Base-by-base conservation (phyloP, 371 early-diverging fungal species). In the Syncephalastrum monosporum region DNA sequence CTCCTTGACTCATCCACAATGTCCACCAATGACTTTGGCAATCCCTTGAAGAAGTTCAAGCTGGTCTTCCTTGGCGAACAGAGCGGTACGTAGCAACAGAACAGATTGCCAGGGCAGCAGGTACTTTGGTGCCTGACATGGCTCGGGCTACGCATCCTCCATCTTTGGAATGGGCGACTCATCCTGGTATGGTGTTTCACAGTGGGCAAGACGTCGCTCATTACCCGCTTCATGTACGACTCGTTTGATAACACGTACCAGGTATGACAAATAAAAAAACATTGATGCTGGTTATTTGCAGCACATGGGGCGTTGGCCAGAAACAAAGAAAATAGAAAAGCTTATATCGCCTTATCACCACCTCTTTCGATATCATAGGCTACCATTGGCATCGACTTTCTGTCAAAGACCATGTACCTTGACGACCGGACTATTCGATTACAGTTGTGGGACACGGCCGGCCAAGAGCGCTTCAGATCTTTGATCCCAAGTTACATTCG, bases 371-470 rank as follows among this genome's bases (percentile, higher is more conserved):
- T 17, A 5, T 6, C 4, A 21, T 25, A 97, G 89, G 99, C 99
- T 10, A 99, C 99, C 14, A 99, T 99, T 59, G 99, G 99, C 60
- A 97, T 99, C 63, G 99, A 99, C 74, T 99, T 99, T 74, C 74
- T 99, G 55, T 95, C 95, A 23, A 99, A 99, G 79, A 99, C 99
- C 8, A 93, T 99, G 91, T 62, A 94, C 65, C 74, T 99, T 55
- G 97, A 97, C 59, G 96, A 95, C 72, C 88, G 94, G 50, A 96
- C 95, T 8, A 92, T 98, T 17, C 90, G 99, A 50, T 83, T 99
- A 42, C 99, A 99, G 75, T 86, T 99, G 48, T 99, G 99, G 99
- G 99, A 99, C 70, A 99, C 99, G 10, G 99, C 99, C 23, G 99
- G 99, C 14, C 99, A 99, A 88, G 98, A 98, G 75, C 87, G 98